Evolutionary conservation across 805 yeast genomes (phyloP).

Genomic region (Komagataella mondaviorum): DNA sequence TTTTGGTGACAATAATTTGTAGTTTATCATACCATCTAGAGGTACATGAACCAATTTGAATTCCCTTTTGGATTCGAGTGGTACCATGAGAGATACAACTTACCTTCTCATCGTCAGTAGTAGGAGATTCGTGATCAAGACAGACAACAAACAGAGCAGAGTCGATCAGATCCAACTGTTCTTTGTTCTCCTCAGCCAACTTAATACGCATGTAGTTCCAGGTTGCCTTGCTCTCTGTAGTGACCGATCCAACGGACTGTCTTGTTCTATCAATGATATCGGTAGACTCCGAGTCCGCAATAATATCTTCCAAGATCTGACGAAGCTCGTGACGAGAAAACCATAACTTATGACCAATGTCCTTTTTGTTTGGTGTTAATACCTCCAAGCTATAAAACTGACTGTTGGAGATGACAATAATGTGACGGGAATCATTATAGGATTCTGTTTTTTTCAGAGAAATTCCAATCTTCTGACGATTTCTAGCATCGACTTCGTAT

Average conservation of each 20-base stretch:
- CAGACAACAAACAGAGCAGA: constrained; percentile 37
- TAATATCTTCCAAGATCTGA: constrained; percentile 25
- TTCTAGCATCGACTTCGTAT: constrained; percentile 15
- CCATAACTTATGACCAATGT: constrained; percentile 27
- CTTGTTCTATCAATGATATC: constrained; percentile 25
- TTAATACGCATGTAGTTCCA: constrained; percentile 35
- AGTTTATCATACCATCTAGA: constrained; percentile 48
- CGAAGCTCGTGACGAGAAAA: constrained; percentile 39
- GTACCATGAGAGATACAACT: constrained; percentile 39
- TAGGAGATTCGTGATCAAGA: constrained; percentile 33
- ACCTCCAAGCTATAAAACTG: constrained; percentile 39
- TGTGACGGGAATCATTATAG: constrained; percentile 28
- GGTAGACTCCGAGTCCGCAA: constrained; percentile 20
- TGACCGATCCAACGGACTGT: constrained; percentile 37
- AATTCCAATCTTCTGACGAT: constrained; percentile 18
- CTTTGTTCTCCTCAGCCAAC: constrained; percentile 23
- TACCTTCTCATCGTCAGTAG: constrained; percentile 32
- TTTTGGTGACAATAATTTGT: constrained; percentile 37
- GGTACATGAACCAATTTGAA: constrained; percentile 44
- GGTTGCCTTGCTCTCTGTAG: constrained; percentile 34
- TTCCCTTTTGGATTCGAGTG: constrained; percentile 26
- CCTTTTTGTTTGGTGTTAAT: constrained; percentile 19
- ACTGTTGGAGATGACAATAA: constrained; percentile 34
- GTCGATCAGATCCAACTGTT: constrained; percentile 25
- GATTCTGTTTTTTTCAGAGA: constrained; percentile 20